These are phyloP conservation scores for Endotrypanum monterogeii DNA, from an alignment of 208 protist species.

Conservation along the genomic window DNA sequence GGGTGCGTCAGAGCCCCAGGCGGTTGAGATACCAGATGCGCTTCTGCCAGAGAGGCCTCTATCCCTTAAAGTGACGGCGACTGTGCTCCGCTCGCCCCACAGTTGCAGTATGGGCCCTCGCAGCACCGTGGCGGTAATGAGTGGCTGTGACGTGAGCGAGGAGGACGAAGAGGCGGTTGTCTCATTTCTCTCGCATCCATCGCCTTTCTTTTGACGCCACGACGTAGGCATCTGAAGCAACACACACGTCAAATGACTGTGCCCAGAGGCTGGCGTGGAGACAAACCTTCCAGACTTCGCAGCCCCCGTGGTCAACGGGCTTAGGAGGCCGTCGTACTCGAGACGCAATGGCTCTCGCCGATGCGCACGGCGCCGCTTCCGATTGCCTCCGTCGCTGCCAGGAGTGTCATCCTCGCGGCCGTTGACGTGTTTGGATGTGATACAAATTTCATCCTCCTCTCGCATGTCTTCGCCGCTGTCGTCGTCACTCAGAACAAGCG, in stretches of 20 bases:
- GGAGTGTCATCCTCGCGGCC: background rate
- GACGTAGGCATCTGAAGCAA: conserved; percentile 16
- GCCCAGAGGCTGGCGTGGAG: conserved; percentile 22
- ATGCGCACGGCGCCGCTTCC: conserved; percentile 7
- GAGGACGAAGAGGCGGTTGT: background rate
- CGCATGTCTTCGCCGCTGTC: conserved; percentile 10
- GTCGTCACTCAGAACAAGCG: conserved; percentile 7
- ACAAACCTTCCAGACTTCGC: conserved; percentile 3
- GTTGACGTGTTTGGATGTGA: background rate
- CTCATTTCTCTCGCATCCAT: background rate
- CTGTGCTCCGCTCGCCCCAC: conserved; percentile 24
- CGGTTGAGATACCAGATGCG: conserved; percentile 10
- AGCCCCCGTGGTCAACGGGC: background rate
- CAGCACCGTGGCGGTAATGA: conserved; percentile 7
- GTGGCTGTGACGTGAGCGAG: background rate
- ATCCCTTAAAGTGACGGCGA: background rate
- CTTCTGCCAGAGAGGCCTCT: background rate
- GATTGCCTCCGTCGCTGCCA: conserved; percentile 2
- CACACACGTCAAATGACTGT: conserved; percentile 27
- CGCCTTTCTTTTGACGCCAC: conserved; percentile 7
- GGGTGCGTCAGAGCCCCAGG: conserved; percentile 18
- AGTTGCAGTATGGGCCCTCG: conserved; percentile 22
- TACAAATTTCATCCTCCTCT: background rate
- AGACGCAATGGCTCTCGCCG: conserved; percentile 25
- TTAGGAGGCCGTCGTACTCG: conserved; percentile 22